Conservation (phyloP, 331 rosid genomes). For the Erythrophleum ivorense region DNA sequence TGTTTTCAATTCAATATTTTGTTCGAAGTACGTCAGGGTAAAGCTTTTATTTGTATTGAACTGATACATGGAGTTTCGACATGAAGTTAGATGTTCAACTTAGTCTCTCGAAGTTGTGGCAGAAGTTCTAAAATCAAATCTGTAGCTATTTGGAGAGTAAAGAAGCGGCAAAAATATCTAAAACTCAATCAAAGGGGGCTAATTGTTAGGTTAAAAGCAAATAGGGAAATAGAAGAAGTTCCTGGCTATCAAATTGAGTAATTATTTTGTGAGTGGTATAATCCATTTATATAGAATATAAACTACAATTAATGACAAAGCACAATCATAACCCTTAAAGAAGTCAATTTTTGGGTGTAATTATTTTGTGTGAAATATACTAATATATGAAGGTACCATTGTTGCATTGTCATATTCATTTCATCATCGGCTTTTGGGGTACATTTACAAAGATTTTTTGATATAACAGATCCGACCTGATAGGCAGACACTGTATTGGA, state of each 20-base stretch:
- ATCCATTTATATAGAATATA: not conserved
- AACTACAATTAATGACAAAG: not conserved
- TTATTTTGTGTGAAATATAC: not conserved
- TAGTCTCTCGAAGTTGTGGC: not conserved
- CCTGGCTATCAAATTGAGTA: constrained; percentile 8
- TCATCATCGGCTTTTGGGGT: constrained; percentile 14
- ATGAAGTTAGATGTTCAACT: not conserved
- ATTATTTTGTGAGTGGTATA: not conserved
- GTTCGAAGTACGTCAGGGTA: not conserved
- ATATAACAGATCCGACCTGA: constrained; percentile 90
- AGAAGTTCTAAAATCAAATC: constrained; percentile 9
- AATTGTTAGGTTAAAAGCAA: not conserved
- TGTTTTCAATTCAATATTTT: not conserved
- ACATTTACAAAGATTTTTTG: constrained; percentile 31
- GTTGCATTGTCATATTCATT: constrained; percentile 6
- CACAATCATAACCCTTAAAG: not conserved
- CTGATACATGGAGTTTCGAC: not conserved
- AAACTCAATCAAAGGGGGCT: not conserved
- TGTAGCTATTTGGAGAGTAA: not conserved
- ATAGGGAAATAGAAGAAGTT: not conserved
- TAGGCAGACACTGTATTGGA: constrained; percentile 98
- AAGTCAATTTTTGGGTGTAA: not conserved
- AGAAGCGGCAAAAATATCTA: not conserved
- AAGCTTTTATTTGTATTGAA: not conserved
- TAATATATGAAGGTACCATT: not conserved